Base-by-base conservation (phyloP, 805 yeast species). In the Priceomyces carsonii region DNA sequence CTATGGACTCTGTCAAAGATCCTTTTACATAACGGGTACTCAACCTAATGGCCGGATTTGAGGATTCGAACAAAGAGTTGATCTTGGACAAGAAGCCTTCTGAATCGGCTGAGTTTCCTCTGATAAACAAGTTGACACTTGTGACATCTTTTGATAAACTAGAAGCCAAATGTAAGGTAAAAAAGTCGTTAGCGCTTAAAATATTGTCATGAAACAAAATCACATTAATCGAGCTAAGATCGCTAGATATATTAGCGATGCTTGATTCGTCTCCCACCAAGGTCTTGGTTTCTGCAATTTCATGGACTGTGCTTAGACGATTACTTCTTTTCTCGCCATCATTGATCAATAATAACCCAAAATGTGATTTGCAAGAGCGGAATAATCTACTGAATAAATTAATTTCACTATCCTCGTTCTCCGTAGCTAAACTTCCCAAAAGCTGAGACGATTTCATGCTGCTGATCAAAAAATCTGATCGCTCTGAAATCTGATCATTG, bases 101-200 rank as follows among this genome's bases (percentile, higher is more conserved):
- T 20, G 52, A 33, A 15, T 42, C 29, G 9, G 49, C 35, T 4
- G 50, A 33, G 10, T 38, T 31, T 1, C 47, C 29, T 17, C 41
- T 45, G 7, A 59, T 46, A 28, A 44, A 55, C 17, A 59, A 36
- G 27, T 53, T 57, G 3, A 61, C 40, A 8, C 29, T 24, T 0
- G 39, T 14, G 6, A 47, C 32, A 7, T 37, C 38, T 18, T 42
- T 42, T 4, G 47, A 36, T 29, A 63, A 42, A 29, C 49, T 53
- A 25, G 44, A 46, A 19, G 53, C 53, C 29, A 59, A 35, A 33
- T 59, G 56, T 8, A 66, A 40, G 1, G 63, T 50, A 26, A 65
- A 53, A 27, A 63, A 48, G 36, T 66, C 71, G 21, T 61, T 57
- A 2, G 57, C 39, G 39, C 65, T 59, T 33, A 65, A 45, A 8